phyloP scores from a whole-genome alignment of 345 rosid species.

The Syzygium oleosum region DNA sequence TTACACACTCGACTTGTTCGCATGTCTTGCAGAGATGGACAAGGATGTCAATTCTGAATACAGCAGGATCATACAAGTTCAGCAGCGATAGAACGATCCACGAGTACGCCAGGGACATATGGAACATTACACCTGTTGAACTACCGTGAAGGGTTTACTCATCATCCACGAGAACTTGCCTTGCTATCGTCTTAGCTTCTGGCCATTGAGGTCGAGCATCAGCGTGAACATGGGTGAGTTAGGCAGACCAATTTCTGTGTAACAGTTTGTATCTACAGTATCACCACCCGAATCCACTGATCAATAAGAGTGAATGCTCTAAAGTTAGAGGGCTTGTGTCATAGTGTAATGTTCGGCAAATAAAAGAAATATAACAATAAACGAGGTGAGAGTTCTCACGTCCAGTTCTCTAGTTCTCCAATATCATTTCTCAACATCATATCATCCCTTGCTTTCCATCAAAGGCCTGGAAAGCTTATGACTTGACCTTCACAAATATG shows the following conservation, averaged over 20 bases:
- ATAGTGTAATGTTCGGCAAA: background rate
- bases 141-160: constrained; percentile 15
- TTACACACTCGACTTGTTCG: background rate
- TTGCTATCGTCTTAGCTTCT: background rate
- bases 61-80: constrained; percentile 53
- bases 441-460: background rate
- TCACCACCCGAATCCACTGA: background rate
- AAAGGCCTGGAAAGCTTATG: too few species aligned
- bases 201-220: background rate
- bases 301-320: background rate
- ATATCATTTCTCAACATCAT: background rate
- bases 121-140: constrained; percentile 34
- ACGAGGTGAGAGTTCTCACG: background rate
- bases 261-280: background rate
- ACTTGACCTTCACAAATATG: background rate
- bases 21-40: constrained; percentile 39
- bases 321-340: background rate
- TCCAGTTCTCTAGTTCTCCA: background rate
- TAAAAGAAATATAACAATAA: background rate
- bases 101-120: constrained; percentile 51
- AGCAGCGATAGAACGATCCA: constrained; percentile 54
- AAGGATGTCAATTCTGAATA: constrained; percentile 53
- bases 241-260: background rate
- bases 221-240: background rate
- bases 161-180: background rate